These are phyloP conservation scores for Cordyceps cicadae DNA, from an alignment of 2,329 filamentous ascomycete genomes.

Conservation along the genomic window DNA sequence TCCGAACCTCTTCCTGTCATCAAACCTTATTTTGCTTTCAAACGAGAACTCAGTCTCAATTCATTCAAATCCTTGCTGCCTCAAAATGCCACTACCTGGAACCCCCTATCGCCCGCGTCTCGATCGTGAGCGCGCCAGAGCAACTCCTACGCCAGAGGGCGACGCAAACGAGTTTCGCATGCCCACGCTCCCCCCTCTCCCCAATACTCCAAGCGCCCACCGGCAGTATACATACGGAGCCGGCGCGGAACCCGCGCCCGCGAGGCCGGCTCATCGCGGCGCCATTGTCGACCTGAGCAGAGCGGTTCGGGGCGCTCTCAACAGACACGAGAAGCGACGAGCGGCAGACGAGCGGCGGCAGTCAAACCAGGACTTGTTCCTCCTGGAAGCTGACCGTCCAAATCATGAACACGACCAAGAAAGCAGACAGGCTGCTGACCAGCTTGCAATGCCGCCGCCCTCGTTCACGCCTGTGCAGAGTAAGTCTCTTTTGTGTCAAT, in stretches of 20 bases:
- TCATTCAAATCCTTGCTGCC: neutral
- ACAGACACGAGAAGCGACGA: constrained; percentile 14
- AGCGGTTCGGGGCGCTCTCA: constrained; percentile 23
- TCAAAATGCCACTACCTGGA: constrained; percentile 15
- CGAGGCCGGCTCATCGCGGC: constrained; percentile 14
- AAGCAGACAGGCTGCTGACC: neutral
- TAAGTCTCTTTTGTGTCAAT: neutral
- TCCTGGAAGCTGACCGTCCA: neutral
- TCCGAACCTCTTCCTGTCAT: neutral
- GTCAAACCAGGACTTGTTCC: neutral
- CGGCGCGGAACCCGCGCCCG: constrained; percentile 25
- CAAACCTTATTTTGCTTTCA: neutral
- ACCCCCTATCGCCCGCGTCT: constrained; percentile 1
- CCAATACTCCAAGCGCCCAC: constrained; percentile 27
- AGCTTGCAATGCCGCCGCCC: neutral
- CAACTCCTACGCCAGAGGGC: constrained; percentile 4
- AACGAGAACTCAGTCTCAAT: neutral
- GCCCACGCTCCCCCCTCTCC: constrained; percentile 19
- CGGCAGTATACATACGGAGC: constrained; percentile 32
- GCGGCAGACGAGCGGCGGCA: constrained; percentile 5
- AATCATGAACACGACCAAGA: neutral
- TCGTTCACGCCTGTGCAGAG: neutral
- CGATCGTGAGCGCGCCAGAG: neutral
- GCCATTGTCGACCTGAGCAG: constrained; percentile 20
- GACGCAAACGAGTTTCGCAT: constrained; percentile 15